A percentile compares a stretch with the other conserved stretches of the same genome.
Evolutionary conservation across 2,329 filamentous ascomycete genomes (phyloP).

Genomic region (Taxawa tesnikishii): DNA sequence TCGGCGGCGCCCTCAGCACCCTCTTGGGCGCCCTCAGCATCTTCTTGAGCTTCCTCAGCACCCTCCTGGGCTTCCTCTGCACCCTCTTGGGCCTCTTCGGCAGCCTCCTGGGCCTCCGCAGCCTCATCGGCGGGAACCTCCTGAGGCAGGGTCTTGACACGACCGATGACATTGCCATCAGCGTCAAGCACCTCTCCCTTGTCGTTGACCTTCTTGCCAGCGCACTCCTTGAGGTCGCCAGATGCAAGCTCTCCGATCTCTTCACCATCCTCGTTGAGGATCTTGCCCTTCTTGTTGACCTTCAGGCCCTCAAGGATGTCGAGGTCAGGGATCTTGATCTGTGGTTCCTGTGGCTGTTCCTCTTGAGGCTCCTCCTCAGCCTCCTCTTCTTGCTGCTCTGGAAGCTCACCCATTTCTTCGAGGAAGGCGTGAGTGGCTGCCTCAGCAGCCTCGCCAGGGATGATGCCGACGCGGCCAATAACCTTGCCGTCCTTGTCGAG

Average conservation of each 20-base stretch:
- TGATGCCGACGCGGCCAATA: conserved; percentile 35
- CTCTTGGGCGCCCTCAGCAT: conserved; percentile 20
- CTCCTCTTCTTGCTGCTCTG: conserved; percentile 18
- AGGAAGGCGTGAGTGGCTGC: conserved; percentile 36
- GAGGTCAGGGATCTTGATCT: conserved; percentile 28
- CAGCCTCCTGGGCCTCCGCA: conserved; percentile 18
- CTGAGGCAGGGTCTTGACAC: conserved; percentile 40
- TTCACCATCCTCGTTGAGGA: conserved; percentile 41
- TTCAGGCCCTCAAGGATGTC: conserved; percentile 39
- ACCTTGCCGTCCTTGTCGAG: conserved; percentile 38
- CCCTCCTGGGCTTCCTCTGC: conserved; percentile 16
- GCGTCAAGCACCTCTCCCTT: conserved; percentile 54
- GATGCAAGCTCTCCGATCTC: conserved; percentile 40
- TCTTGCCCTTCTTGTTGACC: conserved; percentile 46
- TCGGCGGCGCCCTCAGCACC: conserved; percentile 20
- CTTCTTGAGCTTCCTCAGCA: conserved; percentile 18
- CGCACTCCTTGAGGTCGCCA: conserved; percentile 49
- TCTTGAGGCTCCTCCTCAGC: conserved; percentile 16
- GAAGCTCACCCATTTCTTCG: conserved; percentile 32
- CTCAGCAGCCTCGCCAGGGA: conserved; percentile 37
- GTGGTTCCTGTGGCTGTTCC: conserved; percentile 11
- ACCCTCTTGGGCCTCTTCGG: conserved; percentile 18
- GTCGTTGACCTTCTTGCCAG: conserved; percentile 53
- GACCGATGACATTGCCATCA: conserved; percentile 51
- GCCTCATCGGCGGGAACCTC: conserved; percentile 21